Evolutionary conservation across 2,329 filamentous ascomycete genomes (phyloP), one percentile per base, ranked within the genome.

Genomic region (Aspergillus pseudoglaucus): DNA sequence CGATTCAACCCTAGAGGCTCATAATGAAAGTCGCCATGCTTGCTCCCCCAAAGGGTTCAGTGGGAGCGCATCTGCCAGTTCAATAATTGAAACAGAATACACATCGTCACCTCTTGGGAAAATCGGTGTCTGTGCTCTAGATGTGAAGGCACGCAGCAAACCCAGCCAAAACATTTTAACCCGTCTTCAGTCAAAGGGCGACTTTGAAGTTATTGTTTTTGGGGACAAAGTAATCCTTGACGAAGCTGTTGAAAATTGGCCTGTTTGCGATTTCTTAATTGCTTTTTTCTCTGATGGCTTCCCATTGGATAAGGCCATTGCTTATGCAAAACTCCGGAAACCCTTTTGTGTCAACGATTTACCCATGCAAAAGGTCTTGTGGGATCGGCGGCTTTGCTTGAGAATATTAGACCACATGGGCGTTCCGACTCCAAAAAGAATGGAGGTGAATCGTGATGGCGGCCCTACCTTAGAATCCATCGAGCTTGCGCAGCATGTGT

Each of bases 211-310:
- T 20, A 85, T 95, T 52, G 91, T 98, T 10, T 98, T 98, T 73
- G 94, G 93, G 42, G 93, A 98, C 74, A 98, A 98, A 71, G 91
- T 96, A 39, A 98, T 98, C 57, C 77, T 98, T 32, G 93, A 98
- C 62, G 93, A 98, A 79, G 88, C 87, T 53, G 86, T 96, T 47
- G 90, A 95, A 69, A 95, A 96, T 65, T 96, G 90, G 90, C 90
- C 90, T 15, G 83, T 95, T 47, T 94, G 89, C 68, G 93, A 98
- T 71, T 98, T 95, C 61, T 73, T 98, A 47, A 95, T 98, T 61
- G 95, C 90, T 3, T 98, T 98, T 72, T 98, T 97, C 70, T 97
- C 91, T 0, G 91, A 96, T 66, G 93, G 93, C 0, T 98, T 98
- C 58, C 93, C 93, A 0, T 74, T 98, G 42, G 90, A 97, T 56